phyloP scores from a whole-genome alignment of 2,329 filamentous ascomycete species.

The Claviceps fusiformis region DNA sequence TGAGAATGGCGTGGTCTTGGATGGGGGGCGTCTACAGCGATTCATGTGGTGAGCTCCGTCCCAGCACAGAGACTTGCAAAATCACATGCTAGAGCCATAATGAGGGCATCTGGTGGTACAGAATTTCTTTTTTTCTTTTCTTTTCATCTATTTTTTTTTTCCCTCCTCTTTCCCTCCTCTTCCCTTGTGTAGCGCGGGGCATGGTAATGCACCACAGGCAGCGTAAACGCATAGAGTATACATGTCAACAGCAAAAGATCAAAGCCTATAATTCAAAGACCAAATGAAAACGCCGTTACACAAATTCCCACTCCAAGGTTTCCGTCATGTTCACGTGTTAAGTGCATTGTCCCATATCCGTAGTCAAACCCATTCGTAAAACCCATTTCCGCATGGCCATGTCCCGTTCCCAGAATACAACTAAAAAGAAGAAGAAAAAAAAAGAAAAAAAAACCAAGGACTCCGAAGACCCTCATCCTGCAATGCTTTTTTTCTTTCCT shows the following conservation, averaged over 20 bases:
- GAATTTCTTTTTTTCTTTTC: too few species aligned
- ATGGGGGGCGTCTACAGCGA: conserved; percentile 49
- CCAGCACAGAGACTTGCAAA: neutral
- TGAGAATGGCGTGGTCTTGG: conserved; percentile 36
- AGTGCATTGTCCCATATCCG: neutral
- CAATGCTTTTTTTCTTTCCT: neutral
- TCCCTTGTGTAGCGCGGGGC: too few species aligned
- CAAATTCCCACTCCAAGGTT: neutral
- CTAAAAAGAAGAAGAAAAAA: too few species aligned
- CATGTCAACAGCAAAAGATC: neutral
- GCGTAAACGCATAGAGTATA: neutral
- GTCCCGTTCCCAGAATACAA: neutral
- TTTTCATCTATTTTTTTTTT: neutral
- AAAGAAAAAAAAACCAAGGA: neutral
- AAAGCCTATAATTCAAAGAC: neutral
- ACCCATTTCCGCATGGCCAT: neutral
- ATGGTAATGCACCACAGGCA: neutral
- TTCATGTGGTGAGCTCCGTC: conserved; percentile 59
- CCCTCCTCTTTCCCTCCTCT: neutral
- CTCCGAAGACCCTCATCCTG: neutral
- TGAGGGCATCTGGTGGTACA: too few species aligned
- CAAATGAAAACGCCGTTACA: conserved; percentile 1
- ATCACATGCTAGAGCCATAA: too few species aligned
- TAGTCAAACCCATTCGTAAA: neutral
- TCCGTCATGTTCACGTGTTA: conserved; percentile 1